Base-by-base conservation (phyloP, 257 asterid species). In the Ajuga chamaepitys region DNA sequence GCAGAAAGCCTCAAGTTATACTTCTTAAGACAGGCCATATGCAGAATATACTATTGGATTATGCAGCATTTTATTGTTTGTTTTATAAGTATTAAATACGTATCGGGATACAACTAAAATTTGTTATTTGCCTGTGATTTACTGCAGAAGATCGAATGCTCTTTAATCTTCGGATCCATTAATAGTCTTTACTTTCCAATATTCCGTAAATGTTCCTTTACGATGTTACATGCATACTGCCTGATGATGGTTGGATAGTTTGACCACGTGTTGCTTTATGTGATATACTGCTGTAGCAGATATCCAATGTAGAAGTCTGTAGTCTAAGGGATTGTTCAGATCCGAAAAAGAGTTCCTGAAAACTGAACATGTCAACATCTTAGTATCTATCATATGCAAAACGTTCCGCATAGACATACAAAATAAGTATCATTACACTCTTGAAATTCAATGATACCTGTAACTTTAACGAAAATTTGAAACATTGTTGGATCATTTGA, bases 41-140 rank as follows among this genome's bases (percentile, higher is more conserved):
- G 35, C 50, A 69, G 48, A 47, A 59, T 77, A 1, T 46, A 64
- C 44, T 59, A 32, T 65, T 21, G 59, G 34, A 12, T 37, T 41
- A 37, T 57, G 48, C 40, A 25, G 28, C 26, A 32, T 37, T 18
- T 20, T n/a, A 30, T 21, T 38, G 18, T 34, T 46, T 42, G 57
- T 26, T 8, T 20, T 52, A 38, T 9, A 4, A 16, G 44, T 18
- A 54, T 45, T 22, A n/a, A 45, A 17, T 38, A 28, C 16, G 44
- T 32, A 21, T 13, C 2, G 7, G 44, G 4, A 4, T 48, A 16
- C 26, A 6, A 38, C 30, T 26, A 3, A 58, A 20, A 26, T 14
- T 40, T 51, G 20, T 64, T 14, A 25, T 37, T 17, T 64, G 34
- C 46, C 11, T 18, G 48, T 64, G 34, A 40, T 28, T 26, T 64